Base-by-base conservation (phyloP, 1,284 basidiomycete species). In the Boletus sp. region DNA sequence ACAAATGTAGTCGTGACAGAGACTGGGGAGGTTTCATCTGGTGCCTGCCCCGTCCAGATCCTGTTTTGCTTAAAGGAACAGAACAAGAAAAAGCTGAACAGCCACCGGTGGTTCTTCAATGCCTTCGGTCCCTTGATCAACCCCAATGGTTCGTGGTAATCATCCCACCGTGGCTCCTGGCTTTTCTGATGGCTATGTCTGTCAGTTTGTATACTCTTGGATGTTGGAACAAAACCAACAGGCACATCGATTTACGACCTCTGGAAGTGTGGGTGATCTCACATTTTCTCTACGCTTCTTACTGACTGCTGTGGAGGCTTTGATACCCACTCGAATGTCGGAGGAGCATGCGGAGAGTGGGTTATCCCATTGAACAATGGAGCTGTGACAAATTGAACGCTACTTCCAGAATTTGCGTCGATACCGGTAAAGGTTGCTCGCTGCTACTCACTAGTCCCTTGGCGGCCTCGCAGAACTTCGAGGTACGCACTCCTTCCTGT, bases 61-160 rank as follows among this genome's bases (percentile, higher is more conserved):
- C 76, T 97, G 52, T 97, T 97, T 80, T 97, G 94, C 71, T 79
- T 97, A 67, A 97, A 97, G 78, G 95, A 96, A 74, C 90, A 94
- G 78, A 97, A 97, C 81, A 93, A 95, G 86, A 96, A 95, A 83
- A 96, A 96, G 73, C 78, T 95, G 64, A 95, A 95, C 79, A 91
- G 88, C 71, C 93, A 95, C 71, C 87, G 96, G 48, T 98, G 96
- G 96, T 95, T 98, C 78, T 98, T 98, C 85, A 97, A 98, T 71
- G 95, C 94, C 0, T 93, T 98, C 66, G 94, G 94, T 19, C 90
- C 93, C 30, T 82, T 97, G 56, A 83, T 96, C 73, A 88, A 90
- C 54, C 92, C 92, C 30, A 91, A 93, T 67, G 88, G 89, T 88
- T 56, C 53, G 79, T 51, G 23, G 27, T 44, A 55, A 54, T 68